A percentile compares a stretch with the other conserved stretches of the same genome.
These are phyloP conservation scores for Stachybotrys chlorohalonatus DNA, from an alignment of 2,329 filamentous ascomycete genomes.

Conservation along the genomic window DNA sequence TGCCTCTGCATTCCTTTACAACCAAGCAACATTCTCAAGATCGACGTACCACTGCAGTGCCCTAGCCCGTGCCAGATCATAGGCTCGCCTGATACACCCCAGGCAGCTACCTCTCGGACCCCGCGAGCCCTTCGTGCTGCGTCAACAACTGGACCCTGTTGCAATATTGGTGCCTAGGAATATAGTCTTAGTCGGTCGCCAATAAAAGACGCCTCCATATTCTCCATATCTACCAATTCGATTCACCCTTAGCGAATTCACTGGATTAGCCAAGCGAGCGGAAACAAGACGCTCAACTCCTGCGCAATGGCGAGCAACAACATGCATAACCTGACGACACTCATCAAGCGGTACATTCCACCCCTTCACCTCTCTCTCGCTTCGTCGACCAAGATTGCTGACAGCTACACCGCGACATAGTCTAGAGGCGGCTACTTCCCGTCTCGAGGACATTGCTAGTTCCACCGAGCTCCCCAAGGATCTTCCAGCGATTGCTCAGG, in stretches of 20 bases:
- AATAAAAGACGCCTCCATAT: too few relatives aligned
- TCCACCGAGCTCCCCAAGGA: slow-evolving; percentile 54
- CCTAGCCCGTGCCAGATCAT: too few relatives aligned
- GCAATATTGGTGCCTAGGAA: not conserved
- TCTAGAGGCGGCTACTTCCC: slow-evolving; percentile 92
- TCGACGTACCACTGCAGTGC: not conserved
- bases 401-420: slow-evolving; percentile 34
- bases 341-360: slow-evolving; percentile 80
- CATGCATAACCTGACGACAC: slow-evolving; percentile 93
- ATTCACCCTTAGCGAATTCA: not conserved
- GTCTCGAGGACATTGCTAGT: slow-evolving; percentile 91
- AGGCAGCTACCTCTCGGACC: not conserved
- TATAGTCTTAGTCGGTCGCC: not conserved
- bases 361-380: not conserved
- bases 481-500: slow-evolving; percentile 33
- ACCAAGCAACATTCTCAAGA: not conserved
- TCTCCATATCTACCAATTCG: too few relatives aligned
- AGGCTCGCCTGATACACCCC: not conserved
- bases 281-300: not conserved
- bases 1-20: too few relatives aligned
- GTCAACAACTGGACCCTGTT: not conserved
- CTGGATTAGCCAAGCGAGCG: not conserved
- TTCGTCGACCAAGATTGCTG: not conserved
- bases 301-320: slow-evolving; percentile 51
- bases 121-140: not conserved